Percentiles rank a stretch among this genome's conserved stretches.
Evolutionary conservation across 495 filamentous ascomycete genomes (phyloP).

Genomic region (Halenospora varia): DNA sequence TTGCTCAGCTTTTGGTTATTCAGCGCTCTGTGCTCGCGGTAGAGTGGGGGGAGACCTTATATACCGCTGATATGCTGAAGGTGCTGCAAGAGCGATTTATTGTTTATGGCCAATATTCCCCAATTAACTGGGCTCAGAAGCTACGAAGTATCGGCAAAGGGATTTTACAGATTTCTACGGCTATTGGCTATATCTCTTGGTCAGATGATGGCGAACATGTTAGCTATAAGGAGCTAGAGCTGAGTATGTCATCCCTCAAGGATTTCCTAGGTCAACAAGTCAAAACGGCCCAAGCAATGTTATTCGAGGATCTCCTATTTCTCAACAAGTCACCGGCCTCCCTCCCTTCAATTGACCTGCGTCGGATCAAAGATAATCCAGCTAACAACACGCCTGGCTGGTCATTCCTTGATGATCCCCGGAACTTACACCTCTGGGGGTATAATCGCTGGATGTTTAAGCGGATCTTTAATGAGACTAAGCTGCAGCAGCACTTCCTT

Average conservation of each 20-base stretch:
- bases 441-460: conserved; percentile 7
- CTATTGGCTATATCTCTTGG: conserved; percentile 1
- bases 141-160: conserved; percentile 1
- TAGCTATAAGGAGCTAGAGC: conserved; percentile 1
- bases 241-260: neutral
- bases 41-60: neutral
- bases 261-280: neutral
- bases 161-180: neutral
- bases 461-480: neutral
- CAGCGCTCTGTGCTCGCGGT: conserved; percentile 4
- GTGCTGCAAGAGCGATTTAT: conserved; percentile 11
- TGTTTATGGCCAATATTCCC: conserved; percentile 1
- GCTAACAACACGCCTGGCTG: neutral
- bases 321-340: neutral
- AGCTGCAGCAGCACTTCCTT: conserved; percentile 3
- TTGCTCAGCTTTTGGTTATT: conserved; percentile 1
- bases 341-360: neutral
- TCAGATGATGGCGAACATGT: neutral
- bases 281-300: neutral
- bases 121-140: conserved; percentile 11
- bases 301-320: neutral
- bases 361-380: conserved; percentile 4
- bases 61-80: conserved; percentile 6
- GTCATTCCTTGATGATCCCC: conserved; percentile 3
- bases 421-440: neutral